Base-by-base conservation (phyloP, 495 filamentous ascomycete genomes). In the Cryomyces antarcticus region DNA sequence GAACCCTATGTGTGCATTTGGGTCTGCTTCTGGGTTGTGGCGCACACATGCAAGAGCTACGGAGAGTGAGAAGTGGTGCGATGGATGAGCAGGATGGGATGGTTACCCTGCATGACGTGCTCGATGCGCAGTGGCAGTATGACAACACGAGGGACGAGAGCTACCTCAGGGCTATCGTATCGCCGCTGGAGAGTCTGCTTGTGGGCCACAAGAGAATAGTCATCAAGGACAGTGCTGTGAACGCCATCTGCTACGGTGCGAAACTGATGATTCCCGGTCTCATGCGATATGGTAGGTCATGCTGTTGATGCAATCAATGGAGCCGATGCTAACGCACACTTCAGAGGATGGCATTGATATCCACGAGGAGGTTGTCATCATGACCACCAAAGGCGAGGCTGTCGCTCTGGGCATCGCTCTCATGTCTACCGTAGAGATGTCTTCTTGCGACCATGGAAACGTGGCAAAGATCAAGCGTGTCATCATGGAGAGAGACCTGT, bases 401-500 rank as follows among this genome's bases (percentile, higher is more conserved):
- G 94, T 97, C 51, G 89, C 89, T 39, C 70, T 96, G 34, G 89
- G 80, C 53, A 88, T 93, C 53, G 84, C 89, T 12, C 82, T 87
- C 62, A 96, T 96, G 87, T 87, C 81, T 10, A 85, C 85, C 2
- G 82, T 88, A 43, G 83, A 92, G 60, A 76, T 97, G 55, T 75
- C 80, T 7, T 82, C 80, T 38, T 93, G 86, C 61, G 83, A 93
- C 57, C 92, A 97, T 60, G 92, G 92, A 50, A 81, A 93, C 30
- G 88, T 96, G 38, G 89, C 92, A 41, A 94, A 93, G 68, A 78
- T 96, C 57, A 96, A 96, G 75, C 75, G 89, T 43, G 85, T 82
- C 60, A 97, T 97, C 62, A 96, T 97, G 89, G 92, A 97, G 66
- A 82, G 89, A 48, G 88, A 95, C 57, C 68, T 93, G 9, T 97